Base-by-base conservation (phyloP, 352 stramenopile genomes). In the Thalassiosira hispida region DNA sequence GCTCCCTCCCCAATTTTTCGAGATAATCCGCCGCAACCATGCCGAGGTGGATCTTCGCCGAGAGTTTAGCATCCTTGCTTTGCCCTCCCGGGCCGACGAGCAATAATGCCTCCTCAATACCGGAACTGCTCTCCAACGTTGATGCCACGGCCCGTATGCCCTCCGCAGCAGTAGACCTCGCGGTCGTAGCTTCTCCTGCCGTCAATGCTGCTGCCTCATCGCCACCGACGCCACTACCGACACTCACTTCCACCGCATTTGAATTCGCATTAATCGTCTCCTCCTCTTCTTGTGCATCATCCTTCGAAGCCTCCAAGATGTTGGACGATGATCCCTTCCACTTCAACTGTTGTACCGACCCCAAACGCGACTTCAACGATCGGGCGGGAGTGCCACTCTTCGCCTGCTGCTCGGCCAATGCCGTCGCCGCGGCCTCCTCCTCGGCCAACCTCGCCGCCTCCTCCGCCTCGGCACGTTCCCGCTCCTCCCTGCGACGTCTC, bases 1-100 rank as follows among this genome's bases (percentile, higher is more conserved):
- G 57, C 31, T 87, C 71, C 31, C 79, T 77, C n/a, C 68, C 77
- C 56, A 94, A 80, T 63, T 89, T 86, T 70, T 94, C 85, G 12
- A 94, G 78, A 81, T 93, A 87, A 22, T 82, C 64, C 25, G 88
- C 86, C 31, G 88, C 88, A 25, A 77, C 62, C 38, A 78, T 71
- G 1, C 86, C 86, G 12, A 94, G 53, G 56, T 91, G 77, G n/a
- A 73, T 69, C 53, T 78, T 85, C 14, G 76, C 69, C 59, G 64
- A 73, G n/a, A 71, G 18, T 33, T 68, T 70, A n/a, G 60, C 51
- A 79, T 86, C 71, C 16, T 77, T 76, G n/a, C 44, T 82, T 72
- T 80, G 47, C n/a, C 49, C 27, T 22, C 49, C 27, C 12, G 18
- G 42, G 29, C 61, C 52, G 53, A 2, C 42, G 33, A 20, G 42